Evolutionary conservation across 2,329 filamentous ascomycete genomes (phyloP), one percentile per base, ranked within the genome.

Genomic region (Scorias spongiosa): DNA sequence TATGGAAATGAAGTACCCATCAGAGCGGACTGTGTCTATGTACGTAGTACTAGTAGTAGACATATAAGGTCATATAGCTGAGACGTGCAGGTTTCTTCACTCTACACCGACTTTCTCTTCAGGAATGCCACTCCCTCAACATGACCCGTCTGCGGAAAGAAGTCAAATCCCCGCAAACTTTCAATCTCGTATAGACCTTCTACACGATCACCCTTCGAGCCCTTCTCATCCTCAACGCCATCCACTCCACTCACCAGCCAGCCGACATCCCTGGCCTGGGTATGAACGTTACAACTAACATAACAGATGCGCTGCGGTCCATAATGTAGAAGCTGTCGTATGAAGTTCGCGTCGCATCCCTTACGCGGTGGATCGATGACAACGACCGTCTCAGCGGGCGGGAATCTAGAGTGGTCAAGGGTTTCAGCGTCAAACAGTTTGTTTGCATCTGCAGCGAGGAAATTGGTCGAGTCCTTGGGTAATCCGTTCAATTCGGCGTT

Each of bases 261-360:
- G 0, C 88, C 91, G 1, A 98, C 80, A 63, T 98, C 91, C 43
- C 91, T 70, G 11, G 91, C 91, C 71, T 96, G 91, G 8, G 89
- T 96, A 60, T 98, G 91, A 51, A 98, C 91, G 57, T 98, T 98
- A 57, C 91, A 98, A 59, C 84, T 93, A 36, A 98, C 89, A 61
- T 98, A 98, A 4, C 94, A 78, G 10, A 98, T 77, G 46, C 91
- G 72, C 50, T 72, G 72, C 0, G 91, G 89, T 1, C 74, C 82
- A 55, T 84, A 95, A 5, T 68, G 64, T 43, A 95, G 66, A 56
- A 98, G 64, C 67, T 98, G 91, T 12, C 69, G 64, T 37, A 98
- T 66, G 62, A 98, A 98, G 50, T 75, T 75, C 40, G 79, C 77
- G 54, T 94, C 89, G 60, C 91, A 96, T 9, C 91, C 91, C 63